A percentile compares a stretch with the other conserved stretches of the same genome.
These are phyloP conservation scores for Chamaecyparis obtusa DNA, from an alignment of 75 land plant genomes.

Conservation along the genomic window DNA sequence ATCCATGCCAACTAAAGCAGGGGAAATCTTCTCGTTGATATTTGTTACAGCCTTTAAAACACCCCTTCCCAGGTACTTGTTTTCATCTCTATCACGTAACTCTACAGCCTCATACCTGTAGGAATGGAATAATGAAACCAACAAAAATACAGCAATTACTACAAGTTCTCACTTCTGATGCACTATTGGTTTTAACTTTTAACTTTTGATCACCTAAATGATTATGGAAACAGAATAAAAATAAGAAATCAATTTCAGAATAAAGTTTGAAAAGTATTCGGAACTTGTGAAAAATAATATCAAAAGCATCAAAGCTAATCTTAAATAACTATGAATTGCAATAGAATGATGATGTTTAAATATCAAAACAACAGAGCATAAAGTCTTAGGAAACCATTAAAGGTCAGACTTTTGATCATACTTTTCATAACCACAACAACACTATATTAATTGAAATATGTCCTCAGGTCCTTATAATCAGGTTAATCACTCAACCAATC, in stretches of 20 bases:
- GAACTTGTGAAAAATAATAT: background rate
- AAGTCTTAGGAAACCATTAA: background rate
- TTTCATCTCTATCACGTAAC: slow-evolving; percentile 86
- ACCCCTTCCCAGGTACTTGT: slow-evolving; percentile 83
- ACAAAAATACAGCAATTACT: background rate
- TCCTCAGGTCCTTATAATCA: background rate
- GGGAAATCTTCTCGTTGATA: slow-evolving; percentile 87
- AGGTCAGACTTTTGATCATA: background rate
- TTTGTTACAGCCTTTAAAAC: slow-evolving; percentile 86
- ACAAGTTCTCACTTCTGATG: background rate
- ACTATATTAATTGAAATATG: background rate
- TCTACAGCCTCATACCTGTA: slow-evolving; percentile 93
- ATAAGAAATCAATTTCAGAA: background rate
- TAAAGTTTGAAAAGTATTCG: background rate
- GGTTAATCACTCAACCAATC: background rate
- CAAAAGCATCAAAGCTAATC: background rate
- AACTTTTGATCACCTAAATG: background rate
- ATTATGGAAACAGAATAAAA: background rate
- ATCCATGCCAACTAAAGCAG: slow-evolving; percentile 88
- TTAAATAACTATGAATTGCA: background rate
- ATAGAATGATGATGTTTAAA: background rate
- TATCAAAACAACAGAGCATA: no score
- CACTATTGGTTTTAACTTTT: background rate
- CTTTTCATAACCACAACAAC: background rate
- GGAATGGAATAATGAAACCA: background rate